Evolutionary conservation across 495 filamentous ascomycete species (phyloP).

Genomic region (Penicillium odoratum): DNA sequence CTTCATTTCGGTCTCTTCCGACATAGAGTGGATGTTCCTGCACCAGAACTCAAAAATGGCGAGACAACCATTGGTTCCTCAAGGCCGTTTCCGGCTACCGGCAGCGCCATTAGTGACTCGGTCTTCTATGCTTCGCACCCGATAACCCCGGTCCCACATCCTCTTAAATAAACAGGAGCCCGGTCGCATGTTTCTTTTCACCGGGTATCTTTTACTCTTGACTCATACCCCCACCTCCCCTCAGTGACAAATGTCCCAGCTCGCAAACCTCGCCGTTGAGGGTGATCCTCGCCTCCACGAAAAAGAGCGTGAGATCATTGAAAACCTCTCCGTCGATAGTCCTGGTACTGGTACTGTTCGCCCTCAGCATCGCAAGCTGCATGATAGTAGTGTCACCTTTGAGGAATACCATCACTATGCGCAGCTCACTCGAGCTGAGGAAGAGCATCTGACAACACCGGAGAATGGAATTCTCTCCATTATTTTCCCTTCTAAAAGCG

Average conservation of each 20-base stretch:
- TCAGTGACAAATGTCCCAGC: conserved; percentile 4
- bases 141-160: not conserved
- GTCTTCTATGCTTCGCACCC: not conserved
- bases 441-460: conserved; percentile 9
- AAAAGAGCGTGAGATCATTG: conserved; percentile 5
- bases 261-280: not conserved
- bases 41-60: not conserved
- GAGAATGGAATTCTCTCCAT: conserved; percentile 24
- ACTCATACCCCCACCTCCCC: not conserved
- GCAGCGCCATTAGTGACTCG: not conserved
- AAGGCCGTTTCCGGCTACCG: not conserved
- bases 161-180: not conserved
- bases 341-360: conserved; percentile 5
- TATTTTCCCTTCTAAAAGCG: conserved; percentile 24
- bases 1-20: conserved; percentile 2
- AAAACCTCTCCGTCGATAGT: not conserved
- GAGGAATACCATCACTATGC: conserved; percentile 45
- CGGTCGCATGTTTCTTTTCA: not conserved
- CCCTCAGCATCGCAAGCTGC: conserved; percentile 25
- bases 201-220: not conserved
- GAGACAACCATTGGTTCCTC: not conserved
- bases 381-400: conserved; percentile 35
- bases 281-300: conserved; percentile 8
- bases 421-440: conserved; percentile 27
- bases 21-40: not conserved